phyloP scores from a whole-genome alignment of 1,284 basidiomycete species.

The Gomphus sp. region DNA sequence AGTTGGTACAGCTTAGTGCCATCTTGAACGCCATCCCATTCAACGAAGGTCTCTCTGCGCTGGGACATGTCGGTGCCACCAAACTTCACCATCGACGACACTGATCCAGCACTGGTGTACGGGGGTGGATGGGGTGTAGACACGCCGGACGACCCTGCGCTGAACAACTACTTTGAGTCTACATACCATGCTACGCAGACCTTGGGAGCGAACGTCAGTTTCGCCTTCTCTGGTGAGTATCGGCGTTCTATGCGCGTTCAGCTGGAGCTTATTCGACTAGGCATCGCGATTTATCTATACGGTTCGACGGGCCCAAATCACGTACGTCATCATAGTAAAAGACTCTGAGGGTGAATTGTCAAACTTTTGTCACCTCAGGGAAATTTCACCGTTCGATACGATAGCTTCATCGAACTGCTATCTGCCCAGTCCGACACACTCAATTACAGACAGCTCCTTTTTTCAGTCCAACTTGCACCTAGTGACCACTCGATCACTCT shows the following conservation, averaged over 20 bases:
- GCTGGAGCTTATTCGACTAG: not conserved
- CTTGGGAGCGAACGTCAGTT: not conserved
- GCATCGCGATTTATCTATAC: slow-evolving; percentile 1
- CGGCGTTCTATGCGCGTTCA: not conserved
- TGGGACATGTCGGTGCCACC: not conserved
- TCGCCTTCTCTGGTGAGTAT: slow-evolving; percentile 1
- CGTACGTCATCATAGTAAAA: not conserved
- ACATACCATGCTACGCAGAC: slow-evolving; percentile 2
- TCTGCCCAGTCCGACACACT: not conserved
- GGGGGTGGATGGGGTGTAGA: slow-evolving; percentile 5
- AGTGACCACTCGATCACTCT: not conserved
- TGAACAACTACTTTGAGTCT: not conserved
- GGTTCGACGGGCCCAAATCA: slow-evolving; percentile 3
- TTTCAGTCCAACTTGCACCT: not conserved
- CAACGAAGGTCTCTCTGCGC: not conserved
- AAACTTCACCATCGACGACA: slow-evolving; percentile 7
- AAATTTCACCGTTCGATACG: not conserved
- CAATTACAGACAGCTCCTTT: slow-evolving; percentile 2
- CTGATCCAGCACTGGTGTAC: not conserved
- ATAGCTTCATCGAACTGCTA: not conserved
- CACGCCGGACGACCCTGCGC: not conserved
- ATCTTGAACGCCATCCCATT: not conserved
- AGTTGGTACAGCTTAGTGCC: not conserved
- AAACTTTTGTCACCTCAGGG: not conserved
- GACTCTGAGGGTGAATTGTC: not conserved